Conservation (phyloP, 2,329 filamentous ascomycete species). For the Fusarium sororula region DNA sequence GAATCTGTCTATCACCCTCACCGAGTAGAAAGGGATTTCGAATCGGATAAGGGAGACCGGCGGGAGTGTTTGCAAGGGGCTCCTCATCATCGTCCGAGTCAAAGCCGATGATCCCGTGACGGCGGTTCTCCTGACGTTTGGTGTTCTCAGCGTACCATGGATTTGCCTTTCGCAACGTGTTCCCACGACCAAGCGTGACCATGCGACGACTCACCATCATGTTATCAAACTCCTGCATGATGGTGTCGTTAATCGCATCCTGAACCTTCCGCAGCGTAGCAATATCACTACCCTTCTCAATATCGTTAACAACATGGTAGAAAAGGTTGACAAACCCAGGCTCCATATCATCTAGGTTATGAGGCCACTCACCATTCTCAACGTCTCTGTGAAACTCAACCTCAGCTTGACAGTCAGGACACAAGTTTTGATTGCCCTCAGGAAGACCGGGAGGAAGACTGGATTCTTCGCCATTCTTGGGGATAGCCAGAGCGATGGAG, state of each 20-base stretch:
- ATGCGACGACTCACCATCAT: constrained; percentile 1
- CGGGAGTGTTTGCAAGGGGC: background rate
- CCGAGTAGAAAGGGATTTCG: background rate
- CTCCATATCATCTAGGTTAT: background rate
- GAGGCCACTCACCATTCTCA: constrained; percentile 8
- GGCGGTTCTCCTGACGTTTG: background rate
- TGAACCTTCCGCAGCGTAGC: background rate
- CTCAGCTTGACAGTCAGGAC: constrained; percentile 21
- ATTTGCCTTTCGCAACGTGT: background rate
- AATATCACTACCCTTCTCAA: background rate
- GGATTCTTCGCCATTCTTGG: background rate
- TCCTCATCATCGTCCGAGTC: background rate
- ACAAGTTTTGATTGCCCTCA: background rate
- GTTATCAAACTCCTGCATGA: constrained; percentile 8
- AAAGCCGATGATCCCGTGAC: background rate
- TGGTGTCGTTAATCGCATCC: background rate
- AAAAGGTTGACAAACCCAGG: constrained; percentile 27
- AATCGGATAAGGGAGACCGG: background rate
- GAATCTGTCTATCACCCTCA: background rate
- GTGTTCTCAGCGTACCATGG: background rate
- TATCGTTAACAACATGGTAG: constrained; percentile 7
- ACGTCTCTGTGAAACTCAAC: constrained; percentile 2
- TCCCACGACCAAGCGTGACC: background rate
- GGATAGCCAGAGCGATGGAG: background rate
- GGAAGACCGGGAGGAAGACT: background rate